Percentiles rank a stretch among this genome's conserved stretches.
Evolutionary conservation across 164 flowering plant species (phyloP).

Genomic region (Chimonanthus salicifolius): DNA sequence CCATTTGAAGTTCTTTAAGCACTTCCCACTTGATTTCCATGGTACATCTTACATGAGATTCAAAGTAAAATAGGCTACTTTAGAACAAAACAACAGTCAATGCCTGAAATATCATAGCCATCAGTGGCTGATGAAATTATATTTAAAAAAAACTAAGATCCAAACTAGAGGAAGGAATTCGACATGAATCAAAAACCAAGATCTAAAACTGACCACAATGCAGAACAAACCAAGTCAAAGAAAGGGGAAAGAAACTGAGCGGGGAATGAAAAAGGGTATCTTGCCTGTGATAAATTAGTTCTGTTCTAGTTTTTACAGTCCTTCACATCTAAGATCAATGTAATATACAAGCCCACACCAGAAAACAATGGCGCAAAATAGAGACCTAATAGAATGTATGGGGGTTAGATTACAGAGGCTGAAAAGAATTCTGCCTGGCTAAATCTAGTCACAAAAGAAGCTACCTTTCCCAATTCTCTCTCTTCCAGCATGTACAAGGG

Average conservation of each 20-base stretch:
- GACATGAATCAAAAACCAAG: not conserved
- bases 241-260: not conserved
- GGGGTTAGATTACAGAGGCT: slow-evolving; percentile 12
- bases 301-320: not conserved
- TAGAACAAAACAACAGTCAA: too few species aligned
- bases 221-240: not conserved
- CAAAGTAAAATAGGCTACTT: not conserved
- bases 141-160: not conserved
- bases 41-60: not conserved
- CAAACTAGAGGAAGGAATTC: not conserved
- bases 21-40: not conserved
- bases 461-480: not conserved
- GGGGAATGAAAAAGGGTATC: not conserved
- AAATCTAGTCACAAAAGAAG: not conserved
- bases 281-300: not conserved
- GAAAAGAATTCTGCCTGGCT: not conserved
- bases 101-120: too few species aligned
- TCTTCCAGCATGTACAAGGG: slow-evolving; percentile 2
- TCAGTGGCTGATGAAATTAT: too few species aligned
- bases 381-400: slow-evolving; percentile 9
- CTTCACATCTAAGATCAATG: not conserved
- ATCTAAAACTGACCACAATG: not conserved
- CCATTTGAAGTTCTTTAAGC: too few species aligned
- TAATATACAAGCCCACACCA: slow-evolving; percentile 14
- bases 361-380: slow-evolving; percentile 3